Evolutionary conservation across 768 basidiomycete genomes (phyloP).

Genomic region (Lanmaoa rubissima): DNA sequence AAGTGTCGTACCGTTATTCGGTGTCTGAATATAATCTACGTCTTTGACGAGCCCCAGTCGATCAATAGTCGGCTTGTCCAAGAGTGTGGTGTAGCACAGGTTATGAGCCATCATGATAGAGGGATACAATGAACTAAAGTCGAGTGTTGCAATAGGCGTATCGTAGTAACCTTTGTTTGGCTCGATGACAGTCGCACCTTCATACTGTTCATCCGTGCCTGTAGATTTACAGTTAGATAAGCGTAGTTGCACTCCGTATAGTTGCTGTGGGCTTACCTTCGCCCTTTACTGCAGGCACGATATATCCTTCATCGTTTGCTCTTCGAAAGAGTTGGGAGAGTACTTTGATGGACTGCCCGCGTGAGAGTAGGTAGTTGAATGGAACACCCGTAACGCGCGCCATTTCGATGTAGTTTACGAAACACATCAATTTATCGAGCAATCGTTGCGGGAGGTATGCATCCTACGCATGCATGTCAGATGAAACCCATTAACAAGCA

Average conservation of each 20-base stretch:
- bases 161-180: constrained; percentile 96
- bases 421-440: constrained; percentile 98
- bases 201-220: constrained; percentile 96
- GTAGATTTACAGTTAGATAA: neutral
- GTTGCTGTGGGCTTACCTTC: constrained; percentile 56
- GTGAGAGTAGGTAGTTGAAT: constrained; percentile 90
- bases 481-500: neutral
- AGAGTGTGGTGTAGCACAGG: constrained; percentile 94
- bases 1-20: constrained; percentile 75
- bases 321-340: constrained; percentile 93
- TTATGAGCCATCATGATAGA: constrained; percentile 99
- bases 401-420: constrained; percentile 99
- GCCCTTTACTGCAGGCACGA: constrained; percentile 80
- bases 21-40: constrained; percentile 90
- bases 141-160: constrained; percentile 93
- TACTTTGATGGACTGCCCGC: constrained; percentile 99
- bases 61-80: constrained; percentile 78
- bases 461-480: constrained; percentile 54
- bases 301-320: constrained; percentile 87
- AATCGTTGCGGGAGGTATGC: constrained; percentile 96
- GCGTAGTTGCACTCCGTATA: neutral
- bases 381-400: constrained; percentile 99
- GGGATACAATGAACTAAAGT: constrained; percentile 98
- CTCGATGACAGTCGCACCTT: constrained; percentile 98
- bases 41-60: constrained; percentile 76